Conservation (phyloP, 2,329 filamentous ascomycete genomes). For the Ophiostoma montium region DNA sequence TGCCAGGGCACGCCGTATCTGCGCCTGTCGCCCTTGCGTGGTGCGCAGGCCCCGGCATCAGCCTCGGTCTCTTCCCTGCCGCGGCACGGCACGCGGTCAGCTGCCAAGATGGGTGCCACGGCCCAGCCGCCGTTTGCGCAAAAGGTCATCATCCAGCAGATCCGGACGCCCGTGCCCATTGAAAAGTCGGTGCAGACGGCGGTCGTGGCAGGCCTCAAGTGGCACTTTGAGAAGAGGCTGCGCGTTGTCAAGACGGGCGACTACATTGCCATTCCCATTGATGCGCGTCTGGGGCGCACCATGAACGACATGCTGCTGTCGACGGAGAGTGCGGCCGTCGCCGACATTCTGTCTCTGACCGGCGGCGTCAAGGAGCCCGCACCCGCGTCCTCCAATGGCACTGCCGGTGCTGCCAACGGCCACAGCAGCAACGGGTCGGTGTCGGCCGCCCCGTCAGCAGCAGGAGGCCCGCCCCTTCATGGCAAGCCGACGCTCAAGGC, state of each 20-base stretch:
- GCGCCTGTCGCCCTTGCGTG: constrained; percentile 52
- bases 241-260: constrained; percentile 79
- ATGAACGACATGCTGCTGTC: constrained; percentile 55
- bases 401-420: not conserved
- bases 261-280: constrained; percentile 75
- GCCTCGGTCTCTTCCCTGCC: not conserved
- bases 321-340: constrained; percentile 50
- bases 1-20: constrained; percentile 66
- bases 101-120: constrained; percentile 37
- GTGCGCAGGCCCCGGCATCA: not conserved
- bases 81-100: constrained; percentile 25
- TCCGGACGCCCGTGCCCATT: constrained; percentile 77
- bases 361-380: constrained; percentile 17
- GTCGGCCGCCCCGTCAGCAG: not conserved
- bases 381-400: not conserved
- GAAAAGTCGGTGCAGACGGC: constrained; percentile 76
- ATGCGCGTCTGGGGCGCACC: constrained; percentile 68
- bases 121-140: constrained; percentile 45
- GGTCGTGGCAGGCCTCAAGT: constrained; percentile 73
- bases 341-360: constrained; percentile 50
- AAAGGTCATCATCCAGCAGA: constrained; percentile 77
- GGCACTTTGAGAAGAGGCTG: constrained; percentile 71
- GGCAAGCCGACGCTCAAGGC: constrained; percentile 18
- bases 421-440: constrained; percentile 9
- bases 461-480: not conserved